These are phyloP conservation scores for Colletotrichum abscissum DNA, from an alignment of 2,329 filamentous ascomycete species.

Conservation along the genomic window DNA sequence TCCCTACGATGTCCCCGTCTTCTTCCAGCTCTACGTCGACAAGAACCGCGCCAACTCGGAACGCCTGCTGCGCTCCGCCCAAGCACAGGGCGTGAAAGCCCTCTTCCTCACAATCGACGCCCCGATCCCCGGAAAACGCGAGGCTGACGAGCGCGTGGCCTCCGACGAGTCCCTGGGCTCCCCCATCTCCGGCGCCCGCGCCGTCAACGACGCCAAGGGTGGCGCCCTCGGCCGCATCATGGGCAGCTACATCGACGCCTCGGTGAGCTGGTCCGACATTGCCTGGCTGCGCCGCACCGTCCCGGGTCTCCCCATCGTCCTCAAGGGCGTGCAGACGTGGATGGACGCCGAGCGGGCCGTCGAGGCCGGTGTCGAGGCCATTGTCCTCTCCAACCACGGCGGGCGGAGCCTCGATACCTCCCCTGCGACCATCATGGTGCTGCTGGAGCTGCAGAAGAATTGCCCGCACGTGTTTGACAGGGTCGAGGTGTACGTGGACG, in stretches of 20 bases:
- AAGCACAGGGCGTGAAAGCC: conserved; percentile 58
- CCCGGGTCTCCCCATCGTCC: conserved; percentile 64
- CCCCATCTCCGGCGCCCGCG: conserved; percentile 61
- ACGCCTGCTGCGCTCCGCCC: conserved; percentile 58
- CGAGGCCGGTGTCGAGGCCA: conserved; percentile 71
- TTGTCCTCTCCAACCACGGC: conserved; percentile 78
- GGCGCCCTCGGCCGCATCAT: conserved; percentile 66
- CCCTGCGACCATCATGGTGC: conserved; percentile 65
- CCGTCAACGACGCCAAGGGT: conserved; percentile 64
- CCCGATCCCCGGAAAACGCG: conserved; percentile 66
- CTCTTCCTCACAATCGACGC: conserved; percentile 70
- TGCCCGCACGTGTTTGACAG: conserved; percentile 69
- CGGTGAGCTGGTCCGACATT: conserved; percentile 72
- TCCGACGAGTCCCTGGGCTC: conserved; percentile 59
- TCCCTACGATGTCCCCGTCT: conserved; percentile 49
- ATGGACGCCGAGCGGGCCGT: conserved; percentile 71
- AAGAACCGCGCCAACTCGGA: conserved; percentile 64
- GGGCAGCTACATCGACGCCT: conserved; percentile 67
- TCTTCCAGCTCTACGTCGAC: conserved; percentile 74
- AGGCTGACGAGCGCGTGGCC: conserved; percentile 57
- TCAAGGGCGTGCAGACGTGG: conserved; percentile 79
- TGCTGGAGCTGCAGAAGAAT: conserved; percentile 72
- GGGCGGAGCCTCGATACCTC: conserved; percentile 66
- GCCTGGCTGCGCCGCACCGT: conserved; percentile 71
- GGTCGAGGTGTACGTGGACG: conserved; percentile 73